These are phyloP conservation scores for Orbilia brochopaga DNA, from an alignment of 2,329 filamentous ascomycete species.

Conservation along the genomic window DNA sequence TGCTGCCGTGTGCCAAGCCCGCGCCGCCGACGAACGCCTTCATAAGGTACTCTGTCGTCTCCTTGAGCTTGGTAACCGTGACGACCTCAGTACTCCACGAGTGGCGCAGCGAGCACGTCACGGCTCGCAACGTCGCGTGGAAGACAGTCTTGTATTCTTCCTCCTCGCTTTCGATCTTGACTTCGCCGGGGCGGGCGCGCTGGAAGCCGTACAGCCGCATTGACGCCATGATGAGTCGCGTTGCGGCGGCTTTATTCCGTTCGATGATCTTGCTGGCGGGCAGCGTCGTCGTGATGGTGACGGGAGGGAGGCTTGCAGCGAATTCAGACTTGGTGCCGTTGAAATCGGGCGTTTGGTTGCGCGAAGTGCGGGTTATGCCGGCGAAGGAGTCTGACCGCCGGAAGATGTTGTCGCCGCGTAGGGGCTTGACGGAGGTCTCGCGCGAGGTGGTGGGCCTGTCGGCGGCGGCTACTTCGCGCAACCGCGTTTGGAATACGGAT, in stretches of 20 bases:
- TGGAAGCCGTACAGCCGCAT: constrained; percentile 46
- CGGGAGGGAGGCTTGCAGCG: neutral
- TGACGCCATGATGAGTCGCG: constrained; percentile 36
- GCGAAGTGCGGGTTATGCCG: neutral
- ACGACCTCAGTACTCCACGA: constrained; percentile 40
- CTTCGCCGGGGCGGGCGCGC: constrained; percentile 30
- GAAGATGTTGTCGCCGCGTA: constrained; percentile 12
- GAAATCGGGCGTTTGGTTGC: constrained; percentile 24
- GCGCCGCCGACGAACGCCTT: constrained; percentile 41
- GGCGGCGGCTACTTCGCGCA: constrained; percentile 34
- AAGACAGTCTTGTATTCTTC: constrained; percentile 43
- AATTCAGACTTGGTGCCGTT: constrained; percentile 15
- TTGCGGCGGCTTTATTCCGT: constrained; percentile 25
- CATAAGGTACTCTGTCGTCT: constrained; percentile 44
- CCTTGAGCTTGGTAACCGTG: constrained; percentile 27
- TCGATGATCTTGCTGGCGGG: constrained; percentile 27
- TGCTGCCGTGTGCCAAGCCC: constrained; percentile 27
- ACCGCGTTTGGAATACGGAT: constrained; percentile 22
- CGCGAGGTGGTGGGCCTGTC: constrained; percentile 16
- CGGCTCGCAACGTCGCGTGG: constrained; percentile 27
- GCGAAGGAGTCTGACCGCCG: constrained; percentile 35
- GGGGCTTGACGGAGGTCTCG: constrained; percentile 20
- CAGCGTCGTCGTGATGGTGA: neutral
- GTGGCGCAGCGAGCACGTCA: constrained; percentile 23
- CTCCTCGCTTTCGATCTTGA: constrained; percentile 31